phyloP scores from a whole-genome alignment of 352 stramenopile genomes.

The Hyaloperonospora arabidopsidis region DNA sequence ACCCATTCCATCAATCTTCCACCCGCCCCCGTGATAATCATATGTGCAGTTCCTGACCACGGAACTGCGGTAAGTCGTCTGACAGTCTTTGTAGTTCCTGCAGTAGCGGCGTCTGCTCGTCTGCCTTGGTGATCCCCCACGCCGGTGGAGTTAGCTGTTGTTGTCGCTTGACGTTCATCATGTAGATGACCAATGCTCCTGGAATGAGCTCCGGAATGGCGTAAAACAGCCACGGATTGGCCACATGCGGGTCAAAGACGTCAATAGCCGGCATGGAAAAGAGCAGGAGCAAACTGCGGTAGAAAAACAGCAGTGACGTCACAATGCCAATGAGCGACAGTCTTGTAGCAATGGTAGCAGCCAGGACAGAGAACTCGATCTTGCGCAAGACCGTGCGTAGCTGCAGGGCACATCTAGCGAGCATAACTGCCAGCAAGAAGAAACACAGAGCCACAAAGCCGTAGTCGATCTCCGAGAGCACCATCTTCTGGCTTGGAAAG shows the following conservation, averaged over 20 bases:
- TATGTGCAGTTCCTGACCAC: constrained; percentile 84
- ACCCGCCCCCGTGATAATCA: constrained; percentile 20
- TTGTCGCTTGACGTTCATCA: constrained; percentile 68
- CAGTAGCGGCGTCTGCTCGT: constrained; percentile 51
- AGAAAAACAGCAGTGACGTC: constrained; percentile 49
- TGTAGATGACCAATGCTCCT: constrained; percentile 61
- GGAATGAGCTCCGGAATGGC: constrained; percentile 65
- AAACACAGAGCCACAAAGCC: constrained; percentile 69
- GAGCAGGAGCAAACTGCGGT: constrained; percentile 48
- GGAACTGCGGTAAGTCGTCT: constrained; percentile 43
- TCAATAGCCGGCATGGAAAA: constrained; percentile 62
- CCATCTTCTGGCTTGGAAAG: constrained; percentile 44
- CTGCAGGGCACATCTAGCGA: constrained; percentile 47
- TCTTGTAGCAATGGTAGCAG: constrained; percentile 40
- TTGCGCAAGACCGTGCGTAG: constrained; percentile 48
- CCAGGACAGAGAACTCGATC: constrained; percentile 70
- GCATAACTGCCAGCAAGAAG: constrained; percentile 58
- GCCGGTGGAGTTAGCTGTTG: constrained; percentile 6
- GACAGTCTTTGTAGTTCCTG: constrained; percentile 26
- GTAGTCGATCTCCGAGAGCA: constrained; percentile 67
- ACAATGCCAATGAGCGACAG: constrained; percentile 53
- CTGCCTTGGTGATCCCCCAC: constrained; percentile 23
- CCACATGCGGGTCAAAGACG: constrained; percentile 62
- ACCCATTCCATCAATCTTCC: too few relatives aligned
- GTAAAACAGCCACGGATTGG: constrained; percentile 73